Evolutionary conservation across 2,329 filamentous ascomycete genomes (phyloP).

Genomic region (Diaporthe batatas): DNA sequence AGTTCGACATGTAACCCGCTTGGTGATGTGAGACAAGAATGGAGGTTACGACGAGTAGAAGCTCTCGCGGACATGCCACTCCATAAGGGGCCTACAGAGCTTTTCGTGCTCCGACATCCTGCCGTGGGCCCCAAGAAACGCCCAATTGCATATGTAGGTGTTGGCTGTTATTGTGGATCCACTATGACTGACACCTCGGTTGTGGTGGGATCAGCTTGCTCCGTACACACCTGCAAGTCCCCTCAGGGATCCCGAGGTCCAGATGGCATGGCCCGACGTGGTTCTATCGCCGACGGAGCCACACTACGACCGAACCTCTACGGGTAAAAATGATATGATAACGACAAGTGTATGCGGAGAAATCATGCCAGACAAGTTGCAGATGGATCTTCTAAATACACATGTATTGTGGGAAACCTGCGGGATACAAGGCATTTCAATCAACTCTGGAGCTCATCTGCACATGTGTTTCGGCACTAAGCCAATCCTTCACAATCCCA

Average conservation of each 20-base stretch:
- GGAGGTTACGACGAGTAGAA: background rate
- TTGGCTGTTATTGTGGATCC: background rate
- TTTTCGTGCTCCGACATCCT: slow-evolving; percentile 4
- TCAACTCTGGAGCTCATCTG: background rate
- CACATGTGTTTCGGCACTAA: background rate
- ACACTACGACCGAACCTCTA: background rate
- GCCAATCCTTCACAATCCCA: slow-evolving; percentile 1
- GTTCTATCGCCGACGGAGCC: background rate
- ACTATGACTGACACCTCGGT: background rate
- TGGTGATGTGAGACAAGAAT: background rate
- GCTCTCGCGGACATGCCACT: background rate
- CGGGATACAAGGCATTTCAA: background rate
- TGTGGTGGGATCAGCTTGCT: slow-evolving; percentile 10
- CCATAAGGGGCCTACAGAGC: background rate
- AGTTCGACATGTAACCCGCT: slow-evolving; percentile 28
- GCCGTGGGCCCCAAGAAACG: background rate
- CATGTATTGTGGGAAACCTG: background rate
- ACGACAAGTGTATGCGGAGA: no score
- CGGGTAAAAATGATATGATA: background rate
- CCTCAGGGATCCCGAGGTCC: background rate
- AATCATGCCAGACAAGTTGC: background rate
- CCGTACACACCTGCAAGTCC: no score
- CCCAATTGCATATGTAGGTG: background rate
- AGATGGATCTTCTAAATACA: background rate
- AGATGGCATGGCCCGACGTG: no score